phyloP scores from a whole-genome alignment of 2,329 filamentous ascomycete genomes.

The Aureobasidium sp. region DNA sequence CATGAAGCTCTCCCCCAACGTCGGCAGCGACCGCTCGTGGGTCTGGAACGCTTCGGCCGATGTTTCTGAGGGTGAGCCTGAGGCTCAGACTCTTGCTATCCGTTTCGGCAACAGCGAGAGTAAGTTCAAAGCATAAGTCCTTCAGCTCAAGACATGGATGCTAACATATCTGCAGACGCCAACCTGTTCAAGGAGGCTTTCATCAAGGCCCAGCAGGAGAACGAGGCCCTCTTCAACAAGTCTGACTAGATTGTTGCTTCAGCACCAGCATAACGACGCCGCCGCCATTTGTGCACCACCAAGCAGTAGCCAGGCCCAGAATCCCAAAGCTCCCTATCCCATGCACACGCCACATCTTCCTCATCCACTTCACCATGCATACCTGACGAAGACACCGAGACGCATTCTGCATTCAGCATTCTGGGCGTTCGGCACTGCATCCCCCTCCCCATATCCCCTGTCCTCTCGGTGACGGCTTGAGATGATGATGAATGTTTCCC shows the following conservation, averaged over 20 bases:
- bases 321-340: not conserved
- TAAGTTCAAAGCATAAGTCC: constrained; percentile 37
- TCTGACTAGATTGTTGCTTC: constrained; percentile 8
- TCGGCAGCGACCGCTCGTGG: constrained; percentile 97
- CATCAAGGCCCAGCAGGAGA: constrained; percentile 93
- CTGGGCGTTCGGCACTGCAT: constrained; percentile 15
- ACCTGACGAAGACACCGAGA: constrained; percentile 2
- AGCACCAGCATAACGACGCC: not conserved
- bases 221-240: constrained; percentile 68
- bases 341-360: constrained; percentile 3
- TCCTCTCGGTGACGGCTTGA: constrained; percentile 6
- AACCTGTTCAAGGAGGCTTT: constrained; percentile 97
- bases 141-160: not conserved
- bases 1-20: constrained; percentile 98
- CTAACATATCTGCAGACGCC: constrained; percentile 55
- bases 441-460: constrained; percentile 1
- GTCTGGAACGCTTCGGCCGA: constrained; percentile 98
- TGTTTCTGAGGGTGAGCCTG: constrained; percentile 95
- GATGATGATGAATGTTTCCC: constrained; percentile 6
- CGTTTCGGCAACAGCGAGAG: constrained; percentile 97
- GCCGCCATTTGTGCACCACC: constrained; percentile 5
- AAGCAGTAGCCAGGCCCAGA: constrained; percentile 5
- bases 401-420: constrained; percentile 13
- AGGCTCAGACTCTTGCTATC: constrained; percentile 92
- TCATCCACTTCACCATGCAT: not conserved